These are phyloP conservation scores for Jackrogersella minutella DNA, from an alignment of 495 filamentous ascomycete genomes.

Conservation along the genomic window DNA sequence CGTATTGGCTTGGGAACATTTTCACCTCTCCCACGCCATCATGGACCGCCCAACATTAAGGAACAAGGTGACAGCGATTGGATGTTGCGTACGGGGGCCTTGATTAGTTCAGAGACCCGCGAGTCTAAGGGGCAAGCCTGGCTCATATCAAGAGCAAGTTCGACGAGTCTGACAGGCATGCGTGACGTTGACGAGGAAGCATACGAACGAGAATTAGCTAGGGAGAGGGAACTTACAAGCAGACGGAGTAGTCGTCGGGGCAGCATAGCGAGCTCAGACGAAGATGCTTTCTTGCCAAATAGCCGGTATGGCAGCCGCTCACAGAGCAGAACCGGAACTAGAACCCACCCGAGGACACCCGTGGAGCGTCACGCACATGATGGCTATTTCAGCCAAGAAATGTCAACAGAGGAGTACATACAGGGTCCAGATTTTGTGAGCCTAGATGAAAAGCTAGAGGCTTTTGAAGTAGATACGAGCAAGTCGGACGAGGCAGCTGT, in stretches of 20 bases:
- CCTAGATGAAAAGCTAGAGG: constrained; percentile 58
- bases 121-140: constrained; percentile 83
- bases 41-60: constrained; percentile 20
- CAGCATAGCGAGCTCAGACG: constrained; percentile 46
- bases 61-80: constrained; percentile 68
- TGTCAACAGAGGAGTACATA: constrained; percentile 43
- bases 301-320: constrained; percentile 56
- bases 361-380: constrained; percentile 48
- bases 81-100: constrained; percentile 75
- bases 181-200: constrained; percentile 58
- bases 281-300: constrained; percentile 49
- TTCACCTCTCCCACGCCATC: constrained; percentile 36
- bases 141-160: constrained; percentile 75
- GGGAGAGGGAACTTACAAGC: constrained; percentile 47
- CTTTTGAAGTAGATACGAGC: constrained; percentile 49
- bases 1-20: constrained; percentile 30
- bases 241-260: constrained; percentile 47
- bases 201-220: constrained; percentile 53
- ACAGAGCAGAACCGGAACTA: constrained; percentile 55
- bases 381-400: constrained; percentile 57
- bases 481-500: constrained; percentile 64
- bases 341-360: constrained; percentile 47
- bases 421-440: constrained; percentile 69
- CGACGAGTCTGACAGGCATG: constrained; percentile 69
- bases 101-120: constrained; percentile 72